These are phyloP conservation scores for Ocimum tenuiflorum DNA, from an alignment of 257 asterid genomes.

Conservation along the genomic window DNA sequence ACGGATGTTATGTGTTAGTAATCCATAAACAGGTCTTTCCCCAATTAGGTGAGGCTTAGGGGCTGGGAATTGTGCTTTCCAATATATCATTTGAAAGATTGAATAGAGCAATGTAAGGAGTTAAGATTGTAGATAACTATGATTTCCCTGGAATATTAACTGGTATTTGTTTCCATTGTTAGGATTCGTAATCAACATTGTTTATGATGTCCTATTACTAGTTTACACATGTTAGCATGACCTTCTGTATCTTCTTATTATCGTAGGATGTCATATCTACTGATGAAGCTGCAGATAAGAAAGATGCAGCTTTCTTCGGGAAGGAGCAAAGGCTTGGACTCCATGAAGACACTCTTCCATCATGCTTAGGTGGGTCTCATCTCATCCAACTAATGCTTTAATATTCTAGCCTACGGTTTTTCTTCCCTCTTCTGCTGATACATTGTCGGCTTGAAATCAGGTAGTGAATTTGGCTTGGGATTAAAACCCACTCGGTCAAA, in stretches of 20 bases:
- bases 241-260: background rate
- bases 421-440: conserved; percentile 19
- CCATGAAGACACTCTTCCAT: conserved; percentile 22
- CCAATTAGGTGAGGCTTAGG: background rate
- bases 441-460: conserved; percentile 29
- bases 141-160: background rate
- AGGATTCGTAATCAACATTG: background rate
- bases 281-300: conserved; percentile 18
- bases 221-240: conserved; percentile 8
- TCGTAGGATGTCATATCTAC: conserved; percentile 22
- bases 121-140: conserved; percentile 4
- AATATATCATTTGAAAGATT: background rate
- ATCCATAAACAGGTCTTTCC: background rate
- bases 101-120: background rate
- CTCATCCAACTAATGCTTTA: conserved; percentile 10
- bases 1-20: background rate
- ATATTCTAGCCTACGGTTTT: conserved; percentile 1
- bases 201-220: background rate
- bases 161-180: background rate
- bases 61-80: background rate
- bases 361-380: conserved; percentile 38
- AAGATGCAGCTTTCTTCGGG: conserved; percentile 15
- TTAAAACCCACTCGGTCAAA: conserved; percentile 29
- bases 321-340: conserved; percentile 23
- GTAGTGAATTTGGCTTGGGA: conserved; percentile 33